Base-by-base conservation (phyloP, 108 stramenopile species). In the Fistulifera solaris region DNA sequence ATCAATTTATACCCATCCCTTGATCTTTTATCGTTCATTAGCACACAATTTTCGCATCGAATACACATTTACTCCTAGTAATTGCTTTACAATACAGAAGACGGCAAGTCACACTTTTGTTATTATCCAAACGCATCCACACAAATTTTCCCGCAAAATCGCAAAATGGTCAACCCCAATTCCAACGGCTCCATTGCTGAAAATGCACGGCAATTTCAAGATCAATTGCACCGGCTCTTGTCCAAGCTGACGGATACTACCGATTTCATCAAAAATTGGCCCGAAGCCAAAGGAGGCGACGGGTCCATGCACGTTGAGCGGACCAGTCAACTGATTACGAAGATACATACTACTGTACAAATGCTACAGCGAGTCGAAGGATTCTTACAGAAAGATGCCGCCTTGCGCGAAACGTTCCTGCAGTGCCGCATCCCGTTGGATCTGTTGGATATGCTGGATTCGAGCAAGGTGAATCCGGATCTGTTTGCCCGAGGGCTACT, bases 381-480 rank as follows among this genome's bases (percentile, higher is more conserved):
- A 12, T 66, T 74, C 19, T 66, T 82, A 11, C 78, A 81, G 47
- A 56, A 66, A 22, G 73, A 76, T 44, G 66, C 65, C 6, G 58
- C 47, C 21, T 59, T 85, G 25, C 63, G 73, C 26, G 71, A 60
- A 48, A 45, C 68, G 11, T 57, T 89, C 24, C 68, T 81, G 25
- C 62, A 72, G 27, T 85, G 79, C 70, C 75, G 72, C 7, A 66
- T 90, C 10, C 82, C 88, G 0, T 60, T 86, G 39, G 84, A 90
- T 73, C 57, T 90, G 31, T 60, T 90, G 61, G 88, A 86, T 54
- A 67, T 90, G 58, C 53, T 90, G 35, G 88, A 90, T 59, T 73
- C 72, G 17, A 48, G 61, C 44, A 81, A 83, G 10, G 49, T 84
- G 41, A 83, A 90, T 68, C 88, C 88, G 10, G 81, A 83, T 51